Evolutionary conservation across 192 early-diverging fungal genomes (phyloP), one percentile per base, ranked within the genome.

Genomic region (Umbelopsis sp.): DNA sequence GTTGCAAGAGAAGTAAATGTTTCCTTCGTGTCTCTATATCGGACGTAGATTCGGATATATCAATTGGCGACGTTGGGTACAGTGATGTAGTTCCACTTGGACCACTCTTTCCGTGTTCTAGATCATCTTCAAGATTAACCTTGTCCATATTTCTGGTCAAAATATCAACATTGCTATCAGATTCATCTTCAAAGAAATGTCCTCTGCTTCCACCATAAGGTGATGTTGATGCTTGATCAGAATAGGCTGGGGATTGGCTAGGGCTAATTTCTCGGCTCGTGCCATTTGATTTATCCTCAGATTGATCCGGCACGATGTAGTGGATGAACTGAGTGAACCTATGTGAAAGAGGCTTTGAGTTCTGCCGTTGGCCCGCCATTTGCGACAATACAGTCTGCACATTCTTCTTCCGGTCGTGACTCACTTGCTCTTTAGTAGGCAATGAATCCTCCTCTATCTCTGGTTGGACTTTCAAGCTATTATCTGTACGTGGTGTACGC

Each of bases 121-220:
- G 11, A 6, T 1, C 2, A n/a, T 34, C 56, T 5, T n/a, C 31
- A 36, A 62, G 56, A 17, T 62, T 11, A 34, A 62, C 26, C 11
- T 62, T 62, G n/a, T 62, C 56, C 56, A 62, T 62, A 20, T 62
- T 62, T 26, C 10, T 29, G 56, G 56, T 62, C 31, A 62, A 20
- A 34, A 62, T 62, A 62, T 62, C 56, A 0, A 62, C 14, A 62
- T 62, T 22, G 29, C 31, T 62, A 14, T 62, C 56, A 2, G 32
- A 20, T 1, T 62, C 56, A 53, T 53, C 24, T 22, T 22, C 52
- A 4, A 26, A n/a, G 11, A 4, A 11, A 25, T 54, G 52, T 3
- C 12, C 7, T 54, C 25, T n/a, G 25, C 9, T 54, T 25, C 25
- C 25, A 25, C 22, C 2, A 54, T 54, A 25, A 54, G 21, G 21